Evolutionary conservation across 768 basidiomycete genomes (phyloP), one percentile per base, ranked within the genome.

Genomic region (Imleria badia): DNA sequence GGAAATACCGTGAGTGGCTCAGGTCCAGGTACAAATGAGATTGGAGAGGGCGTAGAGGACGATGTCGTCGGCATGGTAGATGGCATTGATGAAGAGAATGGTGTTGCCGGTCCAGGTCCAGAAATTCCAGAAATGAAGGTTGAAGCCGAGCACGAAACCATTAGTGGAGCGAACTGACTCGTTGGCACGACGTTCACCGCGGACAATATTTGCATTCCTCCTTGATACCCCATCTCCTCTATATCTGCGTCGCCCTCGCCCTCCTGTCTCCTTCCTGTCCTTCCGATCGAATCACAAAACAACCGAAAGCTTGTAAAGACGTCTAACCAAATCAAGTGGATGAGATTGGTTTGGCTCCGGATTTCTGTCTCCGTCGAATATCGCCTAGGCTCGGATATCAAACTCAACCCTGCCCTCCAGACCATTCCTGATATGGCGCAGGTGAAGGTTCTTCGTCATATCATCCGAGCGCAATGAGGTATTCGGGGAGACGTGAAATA

Each of bases 321-420:
- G 60, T 60, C 63, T 60, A 60, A 57, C 53, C 57, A 56, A 62
- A 59, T 58, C 65, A 65, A 72, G 70, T 73, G 75, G 76, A 77
- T 73, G 78, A 75, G 75, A 72, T 67, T 69, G 67, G 63, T 72
- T 72, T 72, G 77, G 78, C 72, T 72, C 68, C 70, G 71, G 76
- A 74, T 73, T 74, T 66, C 49, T 38, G 51, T 64, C 62, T 56
- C 45, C 19, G 20, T 52, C 47, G 39, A 48, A 48, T 33, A 31
- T 31, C 45, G 41, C 53, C n/a, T 35, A 20, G 19, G 20, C 51
- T 55, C 50, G 52, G 56, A 45, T 48, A 43, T 50, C 47, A 34
- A 48, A 36, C 34, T 51, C 58, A 47, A 54, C 46, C 51, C 43
- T 56, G 48, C 58, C 53, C 43, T 19, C 14, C 29, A 10, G 33